Conservation (phyloP, 306 rosid species). For the Rubus parviflorus region DNA sequence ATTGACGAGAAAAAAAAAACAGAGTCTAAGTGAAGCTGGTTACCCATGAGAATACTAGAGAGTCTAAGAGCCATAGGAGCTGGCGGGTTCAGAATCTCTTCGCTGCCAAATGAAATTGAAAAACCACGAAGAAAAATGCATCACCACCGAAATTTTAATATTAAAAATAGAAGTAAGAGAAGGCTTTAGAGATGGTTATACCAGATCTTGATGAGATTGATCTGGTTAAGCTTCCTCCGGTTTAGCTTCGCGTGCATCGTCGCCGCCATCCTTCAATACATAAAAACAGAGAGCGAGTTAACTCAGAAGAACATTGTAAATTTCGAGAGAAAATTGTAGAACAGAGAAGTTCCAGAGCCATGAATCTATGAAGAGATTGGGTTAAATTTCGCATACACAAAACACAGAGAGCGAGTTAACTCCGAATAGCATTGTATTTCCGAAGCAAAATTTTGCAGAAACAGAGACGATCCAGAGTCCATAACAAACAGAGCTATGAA, state of each 20-base stretch:
- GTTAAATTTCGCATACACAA: no score
- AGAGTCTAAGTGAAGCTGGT: background rate
- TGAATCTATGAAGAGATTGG: background rate
- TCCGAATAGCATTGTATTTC: background rate
- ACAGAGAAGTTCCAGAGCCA: background rate
- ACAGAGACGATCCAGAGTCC: background rate
- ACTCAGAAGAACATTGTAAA: background rate
- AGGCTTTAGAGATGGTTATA: background rate
- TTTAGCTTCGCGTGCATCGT: slow-evolving; percentile 66
- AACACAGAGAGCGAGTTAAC: background rate
- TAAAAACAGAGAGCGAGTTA: background rate
- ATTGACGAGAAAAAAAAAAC: background rate
- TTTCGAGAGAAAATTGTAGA: background rate
- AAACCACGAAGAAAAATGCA: background rate
- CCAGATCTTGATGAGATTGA: slow-evolving; percentile 79
- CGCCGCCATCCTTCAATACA: slow-evolving; percentile 50
- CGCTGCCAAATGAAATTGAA: slow-evolving; percentile 39
- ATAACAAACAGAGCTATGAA: background rate
- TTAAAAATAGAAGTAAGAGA: background rate
- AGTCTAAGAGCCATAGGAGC: slow-evolving; percentile 96
- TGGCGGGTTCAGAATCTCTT: slow-evolving; percentile 83
- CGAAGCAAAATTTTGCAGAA: background rate
- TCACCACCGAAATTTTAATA: background rate
- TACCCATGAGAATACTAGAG: slow-evolving; percentile 98
- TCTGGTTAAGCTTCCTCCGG: slow-evolving; percentile 62